Conservation (phyloP, 768 basidiomycete species). For the Terana coerulea region DNA sequence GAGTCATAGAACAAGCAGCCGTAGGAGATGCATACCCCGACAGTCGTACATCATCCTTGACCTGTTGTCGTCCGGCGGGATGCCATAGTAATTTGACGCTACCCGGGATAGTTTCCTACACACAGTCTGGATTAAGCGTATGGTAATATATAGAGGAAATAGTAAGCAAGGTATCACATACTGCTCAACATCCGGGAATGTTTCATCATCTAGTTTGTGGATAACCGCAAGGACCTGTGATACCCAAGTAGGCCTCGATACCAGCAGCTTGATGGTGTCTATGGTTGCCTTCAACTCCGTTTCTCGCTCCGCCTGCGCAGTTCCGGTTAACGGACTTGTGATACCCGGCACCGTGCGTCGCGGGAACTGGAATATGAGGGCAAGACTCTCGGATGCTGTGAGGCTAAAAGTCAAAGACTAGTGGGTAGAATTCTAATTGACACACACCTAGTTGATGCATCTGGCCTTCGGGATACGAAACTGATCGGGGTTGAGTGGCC, state of each 20-base stretch:
- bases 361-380: conserved; percentile 24
- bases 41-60: not conserved
- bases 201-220: not conserved
- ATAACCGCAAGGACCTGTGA: not conserved
- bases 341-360: conserved; percentile 5
- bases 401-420: conserved; percentile 11
- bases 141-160: no score
- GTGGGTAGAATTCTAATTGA: not conserved
- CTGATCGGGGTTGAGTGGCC: conserved; percentile 20
- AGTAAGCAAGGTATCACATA: not conserved
- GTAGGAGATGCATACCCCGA: not conserved
- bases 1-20: not conserved
- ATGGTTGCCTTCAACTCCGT: not conserved
- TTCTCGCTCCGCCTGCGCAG: no score
- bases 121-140: no score
- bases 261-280: not conserved
- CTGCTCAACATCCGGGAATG: not conserved
- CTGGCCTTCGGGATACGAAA: conserved; percentile 27
- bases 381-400: conserved; percentile 22
- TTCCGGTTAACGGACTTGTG: not conserved
- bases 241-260: not conserved
- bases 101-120: not conserved
- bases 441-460: not conserved
- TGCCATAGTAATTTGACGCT: not conserved
- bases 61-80: not conserved